Percentiles rank a stretch among this genome's conserved stretches.
phyloP scores from a whole-genome alignment of 495 filamentous ascomycete species.

The Penicillium coprophilum region DNA sequence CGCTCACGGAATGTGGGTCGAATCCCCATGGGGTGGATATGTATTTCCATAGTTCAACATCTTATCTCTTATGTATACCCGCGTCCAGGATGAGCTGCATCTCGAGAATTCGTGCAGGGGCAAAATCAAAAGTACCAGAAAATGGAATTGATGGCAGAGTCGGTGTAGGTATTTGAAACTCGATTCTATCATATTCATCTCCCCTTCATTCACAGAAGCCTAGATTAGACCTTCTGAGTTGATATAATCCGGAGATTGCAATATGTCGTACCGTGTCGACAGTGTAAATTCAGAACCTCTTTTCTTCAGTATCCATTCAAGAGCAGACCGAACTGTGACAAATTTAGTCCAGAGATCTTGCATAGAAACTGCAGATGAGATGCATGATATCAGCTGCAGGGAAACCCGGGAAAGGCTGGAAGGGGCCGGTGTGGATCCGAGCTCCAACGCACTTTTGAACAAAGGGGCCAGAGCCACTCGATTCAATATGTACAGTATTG shows the following conservation, averaged over 20 bases:
- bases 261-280: background rate
- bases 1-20: constrained; percentile 8
- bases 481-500: background rate
- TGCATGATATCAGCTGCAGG: constrained; percentile 16
- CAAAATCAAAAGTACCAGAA: background rate
- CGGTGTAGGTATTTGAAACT: constrained; percentile 6
- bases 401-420: constrained; percentile 15
- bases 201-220: background rate
- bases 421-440: constrained; percentile 6
- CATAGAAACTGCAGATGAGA: constrained; percentile 24
- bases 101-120: constrained; percentile 4
- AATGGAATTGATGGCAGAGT: background rate
- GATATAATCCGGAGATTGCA: background rate
- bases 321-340: constrained; percentile 14
- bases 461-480: background rate
- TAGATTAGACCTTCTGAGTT: constrained; percentile 1
- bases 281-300: background rate
- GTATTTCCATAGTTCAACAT: constrained; percentile 12
- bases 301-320: constrained; percentile 3
- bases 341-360: constrained; percentile 27
- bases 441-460: background rate
- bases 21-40: constrained; percentile 10
- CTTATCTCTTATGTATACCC: background rate
- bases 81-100: background rate
- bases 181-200: background rate